Evolutionary conservation across 1,139 yeast species (phyloP).

Genomic region (Geotrichum reessii): DNA sequence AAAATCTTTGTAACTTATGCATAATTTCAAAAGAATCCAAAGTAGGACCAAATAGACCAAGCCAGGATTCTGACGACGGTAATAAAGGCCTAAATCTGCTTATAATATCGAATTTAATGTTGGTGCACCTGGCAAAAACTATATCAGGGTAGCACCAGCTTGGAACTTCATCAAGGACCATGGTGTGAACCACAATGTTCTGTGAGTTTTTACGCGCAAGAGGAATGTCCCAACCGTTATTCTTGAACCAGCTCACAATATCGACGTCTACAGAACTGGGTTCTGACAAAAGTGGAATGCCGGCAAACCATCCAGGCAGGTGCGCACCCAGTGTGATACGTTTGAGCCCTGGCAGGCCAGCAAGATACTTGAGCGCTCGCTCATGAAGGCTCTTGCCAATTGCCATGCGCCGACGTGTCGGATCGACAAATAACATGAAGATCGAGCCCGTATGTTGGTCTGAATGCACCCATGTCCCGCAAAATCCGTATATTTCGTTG

Average conservation of each 20-base stretch:
- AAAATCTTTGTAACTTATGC: background rate
- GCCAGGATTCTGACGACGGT: background rate
- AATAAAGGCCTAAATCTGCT: background rate
- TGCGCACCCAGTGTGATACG: constrained; percentile 46
- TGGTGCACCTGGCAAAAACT: background rate
- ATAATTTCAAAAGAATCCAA: background rate
- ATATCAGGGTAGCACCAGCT: background rate
- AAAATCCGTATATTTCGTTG: constrained; percentile 52
- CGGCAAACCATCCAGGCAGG: constrained; percentile 49
- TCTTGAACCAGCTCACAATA: constrained; percentile 30
- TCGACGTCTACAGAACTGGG: constrained; percentile 5
- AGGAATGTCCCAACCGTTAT: constrained; percentile 31
- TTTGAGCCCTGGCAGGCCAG: constrained; percentile 43
- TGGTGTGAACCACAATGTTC: background rate
- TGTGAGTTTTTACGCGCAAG: constrained; percentile 1
- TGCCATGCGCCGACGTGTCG: constrained; percentile 51
- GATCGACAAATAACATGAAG: constrained; percentile 50
- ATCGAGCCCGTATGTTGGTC: constrained; percentile 43
- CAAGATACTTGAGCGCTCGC: constrained; percentile 50
- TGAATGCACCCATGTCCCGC: constrained; percentile 51
- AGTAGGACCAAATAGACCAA: background rate
- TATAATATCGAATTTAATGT: background rate
- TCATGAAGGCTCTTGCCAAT: constrained; percentile 55
- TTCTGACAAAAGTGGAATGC: constrained; percentile 29
- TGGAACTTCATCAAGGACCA: background rate